These are phyloP conservation scores for Wickerhamomyces sp. DNA, from an alignment of 1,139 yeast genomes.

Conservation along the genomic window DNA sequence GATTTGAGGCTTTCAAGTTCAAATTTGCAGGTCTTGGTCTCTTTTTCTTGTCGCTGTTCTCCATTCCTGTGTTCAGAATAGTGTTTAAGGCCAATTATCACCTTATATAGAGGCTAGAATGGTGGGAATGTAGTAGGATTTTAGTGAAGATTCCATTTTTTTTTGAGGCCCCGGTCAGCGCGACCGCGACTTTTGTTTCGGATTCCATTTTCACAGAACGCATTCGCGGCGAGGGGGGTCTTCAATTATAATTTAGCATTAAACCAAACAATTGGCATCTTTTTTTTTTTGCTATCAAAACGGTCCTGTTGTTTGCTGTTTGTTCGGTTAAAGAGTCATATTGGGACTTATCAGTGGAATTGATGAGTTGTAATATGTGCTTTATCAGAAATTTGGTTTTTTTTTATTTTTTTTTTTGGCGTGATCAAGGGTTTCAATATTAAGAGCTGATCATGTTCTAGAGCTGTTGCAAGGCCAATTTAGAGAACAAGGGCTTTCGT, in stretches of 20 bases:
- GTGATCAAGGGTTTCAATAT: too few relatives aligned
- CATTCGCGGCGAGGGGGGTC: not conserved
- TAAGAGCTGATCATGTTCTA: too few relatives aligned
- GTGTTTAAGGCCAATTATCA: not conserved
- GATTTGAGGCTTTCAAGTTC: constrained; percentile 17
- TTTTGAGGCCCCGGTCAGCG: not conserved
- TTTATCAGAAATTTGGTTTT: too few relatives aligned
- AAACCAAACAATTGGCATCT: too few relatives aligned
- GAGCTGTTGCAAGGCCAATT: too few relatives aligned
- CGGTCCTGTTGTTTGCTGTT: too few relatives aligned
- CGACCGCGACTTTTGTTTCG: not conserved
- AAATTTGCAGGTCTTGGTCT: constrained; percentile 26
- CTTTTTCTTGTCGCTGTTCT: constrained; percentile 16
- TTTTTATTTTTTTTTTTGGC: too few relatives aligned
- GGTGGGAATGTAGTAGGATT: not conserved
- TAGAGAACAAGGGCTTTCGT: too few relatives aligned
- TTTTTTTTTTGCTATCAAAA: too few relatives aligned
- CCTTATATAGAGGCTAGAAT: not conserved
- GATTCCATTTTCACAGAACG: not conserved
- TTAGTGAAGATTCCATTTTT: not conserved
- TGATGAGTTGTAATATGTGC: too few relatives aligned
- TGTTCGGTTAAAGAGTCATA: not conserved
- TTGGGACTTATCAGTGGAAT: too few relatives aligned
- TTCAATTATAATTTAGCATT: too few relatives aligned
- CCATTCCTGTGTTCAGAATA: not conserved